Percentiles rank a stretch among this genome's conserved stretches.
These are phyloP conservation scores for Russula sp. DNA, from an alignment of 768 basidiomycete species.

Conservation along the genomic window DNA sequence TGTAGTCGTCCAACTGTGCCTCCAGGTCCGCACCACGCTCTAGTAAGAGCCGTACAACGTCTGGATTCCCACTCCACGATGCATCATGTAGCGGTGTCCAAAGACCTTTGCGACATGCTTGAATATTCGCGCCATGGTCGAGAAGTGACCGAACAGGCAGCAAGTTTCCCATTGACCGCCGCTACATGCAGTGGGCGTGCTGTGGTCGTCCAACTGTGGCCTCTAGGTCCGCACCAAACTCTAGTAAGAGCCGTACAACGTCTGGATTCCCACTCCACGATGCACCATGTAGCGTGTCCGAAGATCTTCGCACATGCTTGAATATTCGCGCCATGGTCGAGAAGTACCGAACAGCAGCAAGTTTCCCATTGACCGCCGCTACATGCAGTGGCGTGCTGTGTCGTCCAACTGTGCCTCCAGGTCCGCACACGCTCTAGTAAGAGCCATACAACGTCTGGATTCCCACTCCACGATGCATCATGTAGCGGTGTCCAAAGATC, in stretches of 20 bases:
- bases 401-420: too few relatives aligned
- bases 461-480: too few relatives aligned
- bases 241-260: not conserved
- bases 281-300: not conserved
- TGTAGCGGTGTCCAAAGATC: too few relatives aligned
- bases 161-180: not conserved
- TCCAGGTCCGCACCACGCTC: not conserved
- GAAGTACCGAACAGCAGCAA: too few relatives aligned
- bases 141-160: not conserved
- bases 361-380: too few relatives aligned
- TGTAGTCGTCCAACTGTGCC: too few relatives aligned
- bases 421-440: too few relatives aligned
- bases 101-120: not conserved
- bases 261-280: not conserved
- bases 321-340: too few relatives aligned
- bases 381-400: too few relatives aligned
- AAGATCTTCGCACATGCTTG: too few relatives aligned
- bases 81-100: not conserved
- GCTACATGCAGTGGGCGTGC: not conserved
- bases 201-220: too few relatives aligned
- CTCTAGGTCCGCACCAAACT: not conserved
- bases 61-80: not conserved
- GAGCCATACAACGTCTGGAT: too few relatives aligned
- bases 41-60: not conserved
- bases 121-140: not conserved